Conservation (phyloP, 495 filamentous ascomycete genomes). For the Pseudotulostoma volvatum region DNA sequence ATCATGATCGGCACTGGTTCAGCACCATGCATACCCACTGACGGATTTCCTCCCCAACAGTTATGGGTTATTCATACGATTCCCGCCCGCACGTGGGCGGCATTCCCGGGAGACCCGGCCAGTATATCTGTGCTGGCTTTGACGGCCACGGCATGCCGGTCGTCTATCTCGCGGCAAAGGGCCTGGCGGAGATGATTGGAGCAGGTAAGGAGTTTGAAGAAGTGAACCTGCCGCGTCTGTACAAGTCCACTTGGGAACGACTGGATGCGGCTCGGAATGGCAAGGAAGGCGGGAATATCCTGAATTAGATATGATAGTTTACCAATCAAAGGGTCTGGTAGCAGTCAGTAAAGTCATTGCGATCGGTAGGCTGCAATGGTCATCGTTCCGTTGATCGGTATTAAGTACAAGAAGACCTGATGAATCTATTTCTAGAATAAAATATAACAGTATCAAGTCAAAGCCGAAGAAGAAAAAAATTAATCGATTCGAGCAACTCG, state of each 20-base stretch:
- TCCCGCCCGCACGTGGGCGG: constrained; percentile 6
- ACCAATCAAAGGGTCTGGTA: too few species aligned
- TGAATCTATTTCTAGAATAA: too few species aligned
- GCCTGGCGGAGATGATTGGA: constrained; percentile 9
- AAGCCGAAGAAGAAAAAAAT: too few species aligned
- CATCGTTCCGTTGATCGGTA: background rate
- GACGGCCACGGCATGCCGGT: constrained; percentile 15
- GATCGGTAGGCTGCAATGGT: background rate
- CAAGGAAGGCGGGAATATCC: background rate
- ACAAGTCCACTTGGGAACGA: background rate
- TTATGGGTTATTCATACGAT: constrained; percentile 5
- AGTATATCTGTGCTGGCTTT: constrained; percentile 12
- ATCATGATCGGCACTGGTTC: too few species aligned
- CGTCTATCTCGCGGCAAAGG: constrained; percentile 8
- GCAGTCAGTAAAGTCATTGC: background rate
- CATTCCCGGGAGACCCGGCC: constrained; percentile 6
- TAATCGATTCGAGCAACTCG: too few species aligned
- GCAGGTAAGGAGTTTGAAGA: constrained; percentile 6
- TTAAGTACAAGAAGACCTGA: background rate
- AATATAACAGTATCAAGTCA: too few species aligned
- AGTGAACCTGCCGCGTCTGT: constrained; percentile 5
- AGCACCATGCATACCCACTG: too few species aligned
- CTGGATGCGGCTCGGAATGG: background rate
- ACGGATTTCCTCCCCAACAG: background rate
- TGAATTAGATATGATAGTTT: too few species aligned